Percentiles rank a stretch among this genome's conserved stretches.
Evolutionary conservation across 2,329 filamentous ascomycete species (phyloP).

Genomic region (Hypoxylon sp.): DNA sequence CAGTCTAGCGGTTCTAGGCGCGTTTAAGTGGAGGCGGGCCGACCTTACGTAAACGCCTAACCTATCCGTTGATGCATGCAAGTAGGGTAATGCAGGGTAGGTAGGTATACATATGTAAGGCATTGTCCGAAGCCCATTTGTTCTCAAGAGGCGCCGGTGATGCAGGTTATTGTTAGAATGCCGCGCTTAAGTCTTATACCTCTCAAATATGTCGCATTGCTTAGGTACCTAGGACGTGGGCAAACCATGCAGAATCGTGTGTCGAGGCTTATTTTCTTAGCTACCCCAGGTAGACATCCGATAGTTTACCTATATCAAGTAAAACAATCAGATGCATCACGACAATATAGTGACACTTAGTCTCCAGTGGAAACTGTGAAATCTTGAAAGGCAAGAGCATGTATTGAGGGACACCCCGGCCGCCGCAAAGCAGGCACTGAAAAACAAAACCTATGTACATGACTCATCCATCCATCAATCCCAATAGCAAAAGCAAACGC

Average conservation of each 20-base stretch:
- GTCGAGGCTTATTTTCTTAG: too few species aligned
- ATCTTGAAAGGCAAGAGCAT: conserved; percentile 13
- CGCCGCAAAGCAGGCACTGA: conserved; percentile 10
- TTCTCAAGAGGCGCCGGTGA: conserved; percentile 15
- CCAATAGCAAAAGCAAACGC: conserved; percentile 7
- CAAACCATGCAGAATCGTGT: neutral
- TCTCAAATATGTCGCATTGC: too few species aligned
- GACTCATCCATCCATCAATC: conserved; percentile 16
- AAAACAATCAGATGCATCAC: neutral
- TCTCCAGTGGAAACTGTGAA: neutral
- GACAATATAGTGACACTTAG: neutral
- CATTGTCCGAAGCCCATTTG: neutral
- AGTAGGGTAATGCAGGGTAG: neutral
- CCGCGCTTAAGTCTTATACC: neutral
- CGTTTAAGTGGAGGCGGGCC: conserved; percentile 17
- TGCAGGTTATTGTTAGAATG: conserved; percentile 26
- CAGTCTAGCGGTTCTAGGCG: neutral
- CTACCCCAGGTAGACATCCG: too few species aligned
- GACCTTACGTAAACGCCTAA: conserved; percentile 17
- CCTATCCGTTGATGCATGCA: conserved; percentile 3
- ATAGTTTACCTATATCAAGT: too few species aligned
- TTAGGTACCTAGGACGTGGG: too few species aligned
- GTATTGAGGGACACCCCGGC: conserved; percentile 16
- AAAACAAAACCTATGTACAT: conserved; percentile 37
- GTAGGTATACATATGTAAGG: neutral